A percentile compares a stretch with the other conserved stretches of the same genome.
Evolutionary conservation across 345 rosid genomes (phyloP).

Genomic region (Triadica sebifera): DNA sequence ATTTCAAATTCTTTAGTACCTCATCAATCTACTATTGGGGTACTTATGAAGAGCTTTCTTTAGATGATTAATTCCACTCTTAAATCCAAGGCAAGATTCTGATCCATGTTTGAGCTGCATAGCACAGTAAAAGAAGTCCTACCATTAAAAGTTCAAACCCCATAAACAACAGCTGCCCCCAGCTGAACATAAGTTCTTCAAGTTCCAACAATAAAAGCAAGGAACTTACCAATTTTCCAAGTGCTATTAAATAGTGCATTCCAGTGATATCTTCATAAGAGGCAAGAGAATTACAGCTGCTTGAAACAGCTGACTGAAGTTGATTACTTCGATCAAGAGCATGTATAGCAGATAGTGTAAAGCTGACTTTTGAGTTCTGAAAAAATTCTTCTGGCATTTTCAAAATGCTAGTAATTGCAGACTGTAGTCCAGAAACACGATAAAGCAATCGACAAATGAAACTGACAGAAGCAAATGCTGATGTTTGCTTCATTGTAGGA

Average conservation of each 20-base stretch:
- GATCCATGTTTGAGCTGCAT: constrained; percentile 69
- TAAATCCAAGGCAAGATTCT: constrained; percentile 58
- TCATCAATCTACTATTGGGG: constrained; percentile 72
- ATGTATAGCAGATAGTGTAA: constrained; percentile 65
- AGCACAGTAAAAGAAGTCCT: constrained; percentile 19
- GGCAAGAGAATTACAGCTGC: constrained; percentile 43
- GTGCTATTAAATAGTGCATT: constrained; percentile 77
- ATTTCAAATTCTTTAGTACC: constrained; percentile 41
- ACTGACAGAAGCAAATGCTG: constrained; percentile 62
- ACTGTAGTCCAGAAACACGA: constrained; percentile 67
- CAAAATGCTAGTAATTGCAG: constrained; percentile 62
- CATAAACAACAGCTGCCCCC: neutral
- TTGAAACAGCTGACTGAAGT: constrained; percentile 61
- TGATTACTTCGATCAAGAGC: constrained; percentile 67
- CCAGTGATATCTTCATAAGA: constrained; percentile 56
- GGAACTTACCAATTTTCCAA: constrained; percentile 67
- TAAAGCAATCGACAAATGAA: constrained; percentile 80
- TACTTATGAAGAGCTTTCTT: constrained; percentile 71
- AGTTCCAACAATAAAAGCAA: constrained; percentile 14
- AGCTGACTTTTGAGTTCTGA: constrained; percentile 63
- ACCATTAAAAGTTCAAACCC: constrained; percentile 1
- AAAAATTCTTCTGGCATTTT: constrained; percentile 74
- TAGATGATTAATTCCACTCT: constrained; percentile 67
- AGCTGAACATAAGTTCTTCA: neutral
- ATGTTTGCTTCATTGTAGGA: constrained; percentile 52